Evolutionary conservation across 169 alveolate genomes (phyloP), one percentile per base, ranked within the genome.

Genomic region (Pseudocohnilembus persalinus): DNA sequence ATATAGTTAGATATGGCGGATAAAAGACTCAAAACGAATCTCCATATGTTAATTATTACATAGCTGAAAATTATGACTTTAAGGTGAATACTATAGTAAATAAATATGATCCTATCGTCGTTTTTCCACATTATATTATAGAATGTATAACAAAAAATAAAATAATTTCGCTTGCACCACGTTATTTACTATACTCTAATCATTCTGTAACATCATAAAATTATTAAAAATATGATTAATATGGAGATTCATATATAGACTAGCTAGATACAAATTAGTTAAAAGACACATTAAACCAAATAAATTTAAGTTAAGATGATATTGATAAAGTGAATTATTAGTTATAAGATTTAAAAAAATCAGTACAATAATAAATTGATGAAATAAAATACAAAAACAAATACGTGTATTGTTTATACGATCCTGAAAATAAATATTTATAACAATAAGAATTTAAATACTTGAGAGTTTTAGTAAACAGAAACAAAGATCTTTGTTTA

Each of bases 1-100:
- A 82, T 68, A 92, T 94, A 32, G 93, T 90, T 75, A 90, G 89
- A 29, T 84, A 92, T 90, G 95, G 96, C 6, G 97, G 97, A 31
- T 91, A 76, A 76, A 90, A 91, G 76, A 94, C 92, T 0, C 88
- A 94, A 84, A 94, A 94, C 87, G 87, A 90, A 49, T 78, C 84
- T 65, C 78, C 84, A 28, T 78, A 94, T 1, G 94, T 93, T 24
- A 94, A 96, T 28, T 95, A 94, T 92, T 89, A 92, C 15, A 83
- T 92, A 29, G 95, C 96, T n/a, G 81, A 89, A 16, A 86, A 87
- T 80, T 68, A 87, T 1, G 96, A 94, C 76, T 89, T 94, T 81
- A 92, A 91, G 84, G 94, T 92, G 0, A 65, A 88, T 75, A 83
- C 89, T 26, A 83, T 94, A n/a, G 81, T 90, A 35, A 89, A 92